Conservation (phyloP, 331 rosid species). For the Ulmus americana region DNA sequence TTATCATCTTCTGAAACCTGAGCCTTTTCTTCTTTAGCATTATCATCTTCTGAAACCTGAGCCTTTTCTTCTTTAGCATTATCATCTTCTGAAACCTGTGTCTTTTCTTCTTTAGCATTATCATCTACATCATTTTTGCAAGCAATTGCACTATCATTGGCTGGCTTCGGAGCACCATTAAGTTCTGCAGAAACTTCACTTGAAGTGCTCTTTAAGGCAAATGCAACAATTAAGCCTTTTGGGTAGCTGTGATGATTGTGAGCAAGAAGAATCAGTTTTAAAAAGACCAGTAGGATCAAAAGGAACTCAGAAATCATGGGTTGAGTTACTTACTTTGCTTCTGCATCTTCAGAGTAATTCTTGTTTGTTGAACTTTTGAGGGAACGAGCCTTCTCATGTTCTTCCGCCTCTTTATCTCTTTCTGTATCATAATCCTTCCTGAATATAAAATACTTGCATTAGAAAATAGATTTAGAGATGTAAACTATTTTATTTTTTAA, state of each 20-base stretch:
- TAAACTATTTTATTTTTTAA: background rate
- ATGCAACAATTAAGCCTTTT: conserved; percentile 74
- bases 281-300: background rate
- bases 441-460: conserved; percentile 24
- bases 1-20: conserved; percentile 18
- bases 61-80: conserved; percentile 4
- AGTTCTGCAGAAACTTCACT: conserved; percentile 35
- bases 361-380: conserved; percentile 27
- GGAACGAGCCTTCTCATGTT: conserved; percentile 42
- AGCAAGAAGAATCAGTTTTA: conserved; percentile 13
- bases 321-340: conserved; percentile 36
- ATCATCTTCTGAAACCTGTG: too few species aligned
- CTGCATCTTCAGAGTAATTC: conserved; percentile 34
- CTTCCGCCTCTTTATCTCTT: conserved; percentile 51
- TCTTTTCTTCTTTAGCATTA: conserved; percentile 17
- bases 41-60: conserved; percentile 14
- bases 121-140: conserved; percentile 26
- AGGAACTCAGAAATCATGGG: conserved; percentile 2
- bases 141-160: conserved; percentile 21
- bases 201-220: conserved; percentile 45
- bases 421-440: conserved; percentile 80
- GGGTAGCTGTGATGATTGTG: conserved; percentile 60
- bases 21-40: conserved; percentile 2
- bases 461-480: conserved; percentile 11
- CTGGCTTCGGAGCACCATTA: conserved; percentile 31